Evolutionary conservation across 2,329 filamentous ascomycete genomes (phyloP), one percentile per base, ranked within the genome.

Genomic region (Botrytis hyacinthi): DNA sequence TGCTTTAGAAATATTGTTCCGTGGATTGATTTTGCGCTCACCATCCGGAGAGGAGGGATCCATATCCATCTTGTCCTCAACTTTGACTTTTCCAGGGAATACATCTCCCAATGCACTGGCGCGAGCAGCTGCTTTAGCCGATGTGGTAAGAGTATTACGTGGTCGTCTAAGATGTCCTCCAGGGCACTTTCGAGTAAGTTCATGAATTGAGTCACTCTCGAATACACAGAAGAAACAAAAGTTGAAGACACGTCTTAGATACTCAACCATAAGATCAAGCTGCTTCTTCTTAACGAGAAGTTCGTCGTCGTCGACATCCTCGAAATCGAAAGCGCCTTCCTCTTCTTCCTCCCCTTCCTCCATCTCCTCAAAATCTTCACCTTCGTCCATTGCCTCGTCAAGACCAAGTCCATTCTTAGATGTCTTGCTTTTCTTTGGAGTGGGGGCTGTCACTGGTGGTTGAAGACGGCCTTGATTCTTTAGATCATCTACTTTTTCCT

Each of bases 181-280:
- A 40, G 96, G 94, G 79, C 96, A 99, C 84, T 99, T 98, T 74
- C 96, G 91, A 59, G 93, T 95, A 77, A 99, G 86, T 83, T 99
- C 96, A 80, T 99, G 96, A 35, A 98, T 91, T 0, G 95, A 98
- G 82, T 99, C 96, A 80, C 94, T 96, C 83, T 99, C 96, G 78
- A 99, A 98, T 8, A 99, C 97, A 82, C 96, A 99, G 85, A 98
- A 99, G 86, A 99, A 98, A 85, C 96, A 99, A 84, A 99, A 98
- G 84, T 96, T 98, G 87, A 97, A 97, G 70, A 99, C 96, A 26
- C 96, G 91, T 70, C 96, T 94, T 74, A 99, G 87, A 82, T 99
- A 99, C 84, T 99, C 96, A 71, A 98, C 96, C 82, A 97, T 87
- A 51, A 99, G 86, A 83, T 99, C 96, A 68, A 99, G 89, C 80